Evolutionary conservation across 495 filamentous ascomycete genomes (phyloP), one percentile per base, ranked within the genome.

Genomic region (Collariella sp.): DNA sequence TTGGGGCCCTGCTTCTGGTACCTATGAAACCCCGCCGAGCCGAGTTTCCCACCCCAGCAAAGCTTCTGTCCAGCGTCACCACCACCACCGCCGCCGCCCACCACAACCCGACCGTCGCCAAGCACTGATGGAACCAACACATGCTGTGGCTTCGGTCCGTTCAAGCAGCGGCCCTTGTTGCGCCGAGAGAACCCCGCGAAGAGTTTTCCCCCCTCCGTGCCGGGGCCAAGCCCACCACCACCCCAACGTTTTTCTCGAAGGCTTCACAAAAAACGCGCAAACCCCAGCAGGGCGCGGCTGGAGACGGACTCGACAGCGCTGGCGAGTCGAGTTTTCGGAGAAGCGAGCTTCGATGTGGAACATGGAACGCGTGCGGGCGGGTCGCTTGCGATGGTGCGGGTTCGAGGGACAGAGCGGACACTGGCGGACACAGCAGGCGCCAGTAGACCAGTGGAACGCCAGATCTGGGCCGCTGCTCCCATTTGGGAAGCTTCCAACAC

Each of bases 401-500:
- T 36, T 24, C 5, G 11, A 6, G 18, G 19, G 46, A 20, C n/a
- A n/a, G n/a, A n/a, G n/a, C n/a, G n/a, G n/a, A n/a, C n/a, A n/a
- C n/a, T n/a, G n/a, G n/a, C n/a, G n/a, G n/a, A n/a, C n/a, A n/a
- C n/a, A n/a, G n/a, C n/a, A n/a, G n/a, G n/a, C n/a, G n/a, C n/a
- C n/a, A n/a, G n/a, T n/a, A n/a, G n/a, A n/a, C n/a, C n/a, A n/a
- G n/a, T n/a, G n/a, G n/a, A n/a, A 10, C 36, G 15, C 47, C 47
- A 50, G 36, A 50, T 50, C 47, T 40, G 47, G 40, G 35, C 22
- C 47, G 35, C 34, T 29, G 22, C 13, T 31, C 48, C 50, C 19
- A 7, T 29, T 46, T 46, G 19, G 51, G 42, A n/a, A 46, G 29
- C 39, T 53, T 54, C 34, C 20, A 24, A 47, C 42, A 46, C 41